Base-by-base conservation (phyloP, 2,329 filamentous ascomycete genomes). In the Fusarium falciforme region DNA sequence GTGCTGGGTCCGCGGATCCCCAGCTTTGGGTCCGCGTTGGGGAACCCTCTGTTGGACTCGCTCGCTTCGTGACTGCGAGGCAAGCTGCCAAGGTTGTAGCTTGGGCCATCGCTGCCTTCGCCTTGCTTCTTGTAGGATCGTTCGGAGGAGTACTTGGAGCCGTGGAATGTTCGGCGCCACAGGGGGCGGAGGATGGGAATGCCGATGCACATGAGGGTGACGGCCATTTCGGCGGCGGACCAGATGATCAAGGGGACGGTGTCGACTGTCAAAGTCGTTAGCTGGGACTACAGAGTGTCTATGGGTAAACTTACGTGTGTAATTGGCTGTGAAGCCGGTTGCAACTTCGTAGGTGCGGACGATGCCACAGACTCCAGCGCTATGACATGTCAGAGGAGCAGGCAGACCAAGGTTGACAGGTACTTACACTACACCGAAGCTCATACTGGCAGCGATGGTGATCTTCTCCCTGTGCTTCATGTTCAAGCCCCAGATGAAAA, bases 401-500 rank as follows among this genome's bases (percentile, higher is more conserved):
- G 17, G 12, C 8, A 3, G 9, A 5, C 12, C 9, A 33, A 9
- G 4, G 35, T 3, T 12, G 5, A 25, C 12, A n/a, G 5, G 8
- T 77, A 77, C 72, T 66, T 42, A 82, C 84, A 85, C 80, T 2
- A 85, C 66, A 2, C 84, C 84, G 12, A 85, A 69, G 58, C 84
- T 85, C 75, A 86, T 81, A 47, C 84, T 82, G 14, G 79, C 75
- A 1, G 82, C 80, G 6, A 86, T 80, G 17, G 82, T 80, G 7
- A 85, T 78, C 74, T 85, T 86, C 38, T 86, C 84, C 12, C 81
- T 79, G 14, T 79, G 79, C 40, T 83, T 82, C 83, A 86, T 86
- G 40, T 83, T 82, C 10, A 86, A 67, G 2, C 80, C 79, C 84
- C 83, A 85, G 20, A 86, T 80, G 17, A 86, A 79, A 6, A 84